Evolutionary conservation across 2,329 filamentous ascomycete species (phyloP), one percentile per base, ranked within the genome.

Genomic region (Dactylellina cionopaga): DNA sequence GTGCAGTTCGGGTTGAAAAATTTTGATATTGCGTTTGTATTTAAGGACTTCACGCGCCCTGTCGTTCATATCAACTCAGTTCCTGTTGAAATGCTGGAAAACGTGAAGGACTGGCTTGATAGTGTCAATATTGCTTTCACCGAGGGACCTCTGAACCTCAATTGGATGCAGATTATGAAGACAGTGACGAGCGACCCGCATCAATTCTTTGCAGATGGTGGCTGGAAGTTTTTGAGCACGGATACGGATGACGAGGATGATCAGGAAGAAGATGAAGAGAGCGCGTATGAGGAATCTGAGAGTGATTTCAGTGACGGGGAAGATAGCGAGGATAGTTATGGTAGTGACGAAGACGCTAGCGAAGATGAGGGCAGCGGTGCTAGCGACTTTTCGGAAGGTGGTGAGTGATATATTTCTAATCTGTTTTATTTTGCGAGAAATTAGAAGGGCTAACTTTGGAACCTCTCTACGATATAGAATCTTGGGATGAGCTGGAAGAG

Each of bases 91-190:
- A 92, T 90, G 1, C 85, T 99, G 2, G 95, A 99, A 76, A 89
- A 92, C 59, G 94, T 99, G 76, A 98, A 98, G 81, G 96, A 99
- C 79, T 99, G 95, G 89, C 87, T 99, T 7, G 94, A 99, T 81
- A 93, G 90, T 0, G 93, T 95, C 49, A 94, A 99, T 79, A 96
- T 99, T 78, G 89, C 95, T 15, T 98, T 89, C 83, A 91, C 88
- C 10, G 96, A 99, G 81, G 95, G 95, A 65, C 95, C 94, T 0
- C 88, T 99, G 76, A 99, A 99, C 83, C 85, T 99, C 65, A 98
- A 98, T 85, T 99, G 95, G 95, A 90, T 91, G 9, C 96, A 93
- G 13, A 99, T 99, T 79, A 99, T 99, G 92, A 99, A 99, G 85
- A 99, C 95, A 0, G 93, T 99, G 24, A 94, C 91, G 17, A 89